Evolutionary conservation across 257 asterid species (phyloP).

Genomic region (Ballota nigra): DNA sequence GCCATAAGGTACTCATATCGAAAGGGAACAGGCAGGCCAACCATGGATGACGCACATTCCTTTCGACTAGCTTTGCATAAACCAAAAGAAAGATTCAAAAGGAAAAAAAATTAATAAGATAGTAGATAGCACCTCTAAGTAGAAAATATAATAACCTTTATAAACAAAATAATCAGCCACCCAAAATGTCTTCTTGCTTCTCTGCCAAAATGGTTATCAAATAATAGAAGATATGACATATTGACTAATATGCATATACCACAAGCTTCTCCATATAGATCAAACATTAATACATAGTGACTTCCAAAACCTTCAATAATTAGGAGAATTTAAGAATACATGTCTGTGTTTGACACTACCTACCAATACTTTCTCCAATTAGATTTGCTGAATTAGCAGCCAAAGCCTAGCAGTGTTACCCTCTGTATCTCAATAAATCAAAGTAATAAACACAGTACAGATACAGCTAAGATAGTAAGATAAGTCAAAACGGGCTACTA

Average conservation of each 20-base stretch:
- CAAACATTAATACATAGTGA: too few relatives aligned
- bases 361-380: background rate
- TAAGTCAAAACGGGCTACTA: slow-evolving; percentile 41
- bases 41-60: slow-evolving; percentile 98
- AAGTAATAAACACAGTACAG: background rate
- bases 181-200: background rate
- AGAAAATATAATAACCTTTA: slow-evolving; percentile 16
- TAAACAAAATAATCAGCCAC: slow-evolving; percentile 16
- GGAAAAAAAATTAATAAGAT: slow-evolving; percentile 34
- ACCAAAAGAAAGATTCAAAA: slow-evolving; percentile 32
- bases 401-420: background rate
- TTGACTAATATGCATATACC: slow-evolving; percentile 5
- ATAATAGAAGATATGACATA: slow-evolving; percentile 10
- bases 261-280: background rate
- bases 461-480: slow-evolving; percentile 1
- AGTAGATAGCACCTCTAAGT: slow-evolving; percentile 6
- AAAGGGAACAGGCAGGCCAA: slow-evolving; percentile 93
- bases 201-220: slow-evolving; percentile 12
- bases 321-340: slow-evolving; percentile 13
- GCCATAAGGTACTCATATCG: slow-evolving; percentile 99
- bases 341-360: background rate
- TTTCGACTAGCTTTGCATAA: slow-evolving; percentile 99
- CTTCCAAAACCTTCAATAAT: slow-evolving; percentile 14
- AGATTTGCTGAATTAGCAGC: slow-evolving; percentile 16
- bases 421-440: slow-evolving; percentile 4